These are phyloP conservation scores for Trypethelium eluteriae DNA, from an alignment of 495 filamentous ascomycete genomes.

Conservation along the genomic window DNA sequence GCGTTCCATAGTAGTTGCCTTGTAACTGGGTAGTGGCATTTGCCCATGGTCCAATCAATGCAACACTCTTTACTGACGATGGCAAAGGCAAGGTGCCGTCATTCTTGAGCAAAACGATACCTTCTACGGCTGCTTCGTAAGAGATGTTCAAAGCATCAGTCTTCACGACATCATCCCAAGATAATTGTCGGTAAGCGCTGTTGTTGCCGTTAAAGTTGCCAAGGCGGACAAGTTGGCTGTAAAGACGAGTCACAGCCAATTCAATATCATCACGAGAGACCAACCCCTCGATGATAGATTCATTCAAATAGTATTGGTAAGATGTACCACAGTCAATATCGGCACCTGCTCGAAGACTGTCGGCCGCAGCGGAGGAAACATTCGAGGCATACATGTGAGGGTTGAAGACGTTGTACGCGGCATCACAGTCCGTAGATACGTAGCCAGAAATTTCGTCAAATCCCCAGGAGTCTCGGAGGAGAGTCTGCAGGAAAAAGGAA, in stretches of 20 bases:
- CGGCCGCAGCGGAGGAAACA: constrained; percentile 13
- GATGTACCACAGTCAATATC: constrained; percentile 56
- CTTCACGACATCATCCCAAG: constrained; percentile 46
- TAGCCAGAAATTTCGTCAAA: constrained; percentile 18
- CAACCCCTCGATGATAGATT: constrained; percentile 42
- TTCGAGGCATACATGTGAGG: constrained; percentile 22
- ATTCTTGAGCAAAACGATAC: constrained; percentile 57
- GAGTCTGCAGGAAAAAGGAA: constrained; percentile 20
- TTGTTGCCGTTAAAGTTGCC: constrained; percentile 54
- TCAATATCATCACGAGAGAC: constrained; percentile 30
- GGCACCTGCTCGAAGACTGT: constrained; percentile 39
- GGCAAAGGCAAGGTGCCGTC: constrained; percentile 48
- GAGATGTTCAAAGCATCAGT: constrained; percentile 49
- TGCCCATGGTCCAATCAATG: constrained; percentile 53
- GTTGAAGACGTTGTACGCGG: constrained; percentile 19
- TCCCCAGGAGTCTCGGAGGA: constrained; percentile 23
- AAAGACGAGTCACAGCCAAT: constrained; percentile 46
- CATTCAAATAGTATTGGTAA: constrained; percentile 45
- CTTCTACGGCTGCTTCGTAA: constrained; percentile 51
- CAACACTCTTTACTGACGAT: constrained; percentile 38
- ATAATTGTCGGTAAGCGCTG: constrained; percentile 44
- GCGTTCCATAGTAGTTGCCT: constrained; percentile 51
- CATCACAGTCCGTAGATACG: constrained; percentile 24
- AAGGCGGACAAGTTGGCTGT: constrained; percentile 47
- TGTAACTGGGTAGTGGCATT: constrained; percentile 54